Conservation (phyloP, 75 land plant genomes). For the Selaginella moellendorffii region DNA sequence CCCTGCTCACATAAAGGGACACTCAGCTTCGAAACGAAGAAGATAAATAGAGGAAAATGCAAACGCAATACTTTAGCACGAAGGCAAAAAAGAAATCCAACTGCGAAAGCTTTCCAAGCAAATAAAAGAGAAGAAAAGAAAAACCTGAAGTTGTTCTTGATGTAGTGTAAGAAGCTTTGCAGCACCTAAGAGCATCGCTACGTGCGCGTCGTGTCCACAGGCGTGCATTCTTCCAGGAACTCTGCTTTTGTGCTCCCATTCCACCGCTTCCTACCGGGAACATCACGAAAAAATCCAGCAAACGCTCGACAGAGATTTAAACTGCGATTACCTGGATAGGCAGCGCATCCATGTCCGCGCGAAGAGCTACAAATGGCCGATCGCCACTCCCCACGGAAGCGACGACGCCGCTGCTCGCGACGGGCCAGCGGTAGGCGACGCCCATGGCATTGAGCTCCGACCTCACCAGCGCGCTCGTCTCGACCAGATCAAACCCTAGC, state of each 20-base stretch:
- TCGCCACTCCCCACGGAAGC: conserved; percentile 1
- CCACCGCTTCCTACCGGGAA: conserved; percentile 2
- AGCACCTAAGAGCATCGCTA: conserved; percentile 9
- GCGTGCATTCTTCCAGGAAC: conserved; percentile 4
- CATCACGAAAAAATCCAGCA: background rate
- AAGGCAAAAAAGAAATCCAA: background rate
- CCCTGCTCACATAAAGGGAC: background rate
- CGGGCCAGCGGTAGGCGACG: background rate
- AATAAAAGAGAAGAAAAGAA: background rate
- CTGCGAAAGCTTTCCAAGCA: too few species aligned
- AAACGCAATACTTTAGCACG: too few species aligned
- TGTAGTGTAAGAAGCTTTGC: background rate
- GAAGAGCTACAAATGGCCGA: conserved; percentile 3
- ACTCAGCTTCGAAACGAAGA: background rate
- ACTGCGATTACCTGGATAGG: background rate
- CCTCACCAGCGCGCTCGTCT: background rate
- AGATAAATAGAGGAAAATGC: background rate
- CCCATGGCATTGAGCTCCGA: background rate
- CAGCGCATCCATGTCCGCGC: conserved; percentile 8
- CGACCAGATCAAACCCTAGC: background rate
- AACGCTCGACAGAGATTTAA: background rate
- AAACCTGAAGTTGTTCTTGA: background rate
- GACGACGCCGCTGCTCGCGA: background rate
- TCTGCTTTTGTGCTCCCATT: background rate
- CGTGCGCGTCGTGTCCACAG: conserved; percentile 8